Evolutionary conservation across 176 grass and related monocot genomes (phyloP), one percentile per base, ranked within the genome.

Genomic region (Eremochloa ophiuroides): DNA sequence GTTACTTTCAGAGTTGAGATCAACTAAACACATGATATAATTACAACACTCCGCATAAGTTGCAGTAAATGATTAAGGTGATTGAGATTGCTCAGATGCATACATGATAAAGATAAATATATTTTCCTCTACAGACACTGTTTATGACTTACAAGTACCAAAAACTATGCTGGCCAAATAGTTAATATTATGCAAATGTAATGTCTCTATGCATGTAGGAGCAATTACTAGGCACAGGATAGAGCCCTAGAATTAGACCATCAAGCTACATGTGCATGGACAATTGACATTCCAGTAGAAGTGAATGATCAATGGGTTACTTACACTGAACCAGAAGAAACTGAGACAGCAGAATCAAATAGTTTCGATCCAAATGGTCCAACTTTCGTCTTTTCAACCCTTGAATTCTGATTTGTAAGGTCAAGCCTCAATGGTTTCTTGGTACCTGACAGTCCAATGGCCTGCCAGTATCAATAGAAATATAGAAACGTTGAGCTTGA

Each of bases 391-490:
- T 98, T 98, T 67, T 90, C 86, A 84, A 91, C 82, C 60, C 69
- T 85, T 70, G 90, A 91, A 86, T 87, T 87, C 75, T 86, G 70
- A 72, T 90, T 37, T 50, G 86, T 84, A 73, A 98, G 93, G 81
- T 98, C 92, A 76, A 98, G 76, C 78, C 86, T 95, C 81, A 90
- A 77, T 41, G 83, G 86, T 80, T 91, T 95, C 78, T 89, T 98
- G 15, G 75, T 91, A 93, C 92, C 88, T 93, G 88, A 67, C 84
- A 98, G 83, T 89, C 93, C 95, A 98, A 98, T 98, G 84, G 85
- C 90, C 95, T 98, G 90, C 80, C 83, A 94, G 87, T 88, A 89
- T 89, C 85, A 88, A 89, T 71, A 73, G 69, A 89, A 88, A 84
- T 62, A 40, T 82, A 48, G 61, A 85, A 74, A 71, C 78, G 16